Base-by-base conservation (phyloP, 768 basidiomycete genomes). In the Cystoderma amianthinum region DNA sequence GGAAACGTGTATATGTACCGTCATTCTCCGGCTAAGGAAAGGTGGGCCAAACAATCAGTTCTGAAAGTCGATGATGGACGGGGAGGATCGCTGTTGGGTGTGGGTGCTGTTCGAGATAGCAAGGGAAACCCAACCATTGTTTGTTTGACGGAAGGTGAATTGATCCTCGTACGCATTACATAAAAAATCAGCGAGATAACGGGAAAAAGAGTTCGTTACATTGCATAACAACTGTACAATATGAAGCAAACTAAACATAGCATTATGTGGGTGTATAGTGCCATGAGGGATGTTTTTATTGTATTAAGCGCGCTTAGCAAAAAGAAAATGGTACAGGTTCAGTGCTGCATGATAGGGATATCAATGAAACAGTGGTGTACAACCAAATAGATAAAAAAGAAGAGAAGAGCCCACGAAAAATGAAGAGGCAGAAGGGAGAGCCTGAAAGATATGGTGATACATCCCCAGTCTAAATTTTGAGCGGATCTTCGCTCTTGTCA, bases 1-100 rank as follows among this genome's bases (percentile, higher is more conserved):
- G 85, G 86, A 2, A 95, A 97, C 51, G 71, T 89, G 17, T 96
- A 93, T 58, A 71, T 94, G 12, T 97, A 95, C 61, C 82, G 82
- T 21, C 68, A 74, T 10, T 63, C 79, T 1, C 52, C 61, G 2
- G 47, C 62, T 1, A 69, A 60, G 13, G 79, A 77, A 36, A 69
- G 68, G 38, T 80, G 72, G 70, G 87, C 85, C 7, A 85, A 82
- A 53, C 93, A 96, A 57, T 73, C 82, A 1, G 80, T 96, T 18
- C 63, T 96, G n/a, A 75, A 76, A 49, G 71, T 92, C 9, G 80
- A 78, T 11, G 82, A 80, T 44, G 82, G 78, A 2, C 63, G 68
- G 15, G 74, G 78, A 11, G 91, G 94, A 0, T 76, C 85, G 1
- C 59, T 96, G 44, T 56, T 96, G 20, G 93, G 93, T 7, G 81